Conservation (phyloP, 208 protist genomes). For the Leishmania braziliensis region DNA sequence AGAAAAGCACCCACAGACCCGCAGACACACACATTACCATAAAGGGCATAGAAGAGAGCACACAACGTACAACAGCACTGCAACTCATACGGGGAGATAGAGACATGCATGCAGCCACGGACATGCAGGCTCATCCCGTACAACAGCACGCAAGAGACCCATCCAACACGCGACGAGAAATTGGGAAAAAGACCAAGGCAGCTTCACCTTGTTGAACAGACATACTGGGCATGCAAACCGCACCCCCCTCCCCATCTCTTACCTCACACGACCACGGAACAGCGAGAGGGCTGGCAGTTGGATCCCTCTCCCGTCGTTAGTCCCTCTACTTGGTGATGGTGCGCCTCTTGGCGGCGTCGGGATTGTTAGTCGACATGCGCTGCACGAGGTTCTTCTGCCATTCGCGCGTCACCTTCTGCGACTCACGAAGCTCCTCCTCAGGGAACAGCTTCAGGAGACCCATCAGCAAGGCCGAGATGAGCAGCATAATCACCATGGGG, state of each 20-base stretch:
- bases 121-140: background rate
- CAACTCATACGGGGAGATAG: background rate
- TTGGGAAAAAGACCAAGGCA: background rate
- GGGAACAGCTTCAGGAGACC: constrained; percentile 78
- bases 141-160: background rate
- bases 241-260: background rate
- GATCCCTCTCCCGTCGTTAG: background rate
- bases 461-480: constrained; percentile 61
- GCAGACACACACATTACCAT: background rate
- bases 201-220: background rate
- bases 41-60: background rate
- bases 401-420: constrained; percentile 61
- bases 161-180: background rate
- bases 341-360: background rate
- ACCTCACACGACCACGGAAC: background rate
- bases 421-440: constrained; percentile 79
- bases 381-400: constrained; percentile 44
- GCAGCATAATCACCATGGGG: constrained; percentile 85
- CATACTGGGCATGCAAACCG: background rate
- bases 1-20: background rate
- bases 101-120: background rate
- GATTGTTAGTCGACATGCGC: constrained; percentile 29
- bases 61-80: background rate
- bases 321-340: background rate
- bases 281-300: background rate